Evolutionary conservation across 2,329 filamentous ascomycete species (phyloP).

Genomic region (Allantophomopsis cytisporea): DNA sequence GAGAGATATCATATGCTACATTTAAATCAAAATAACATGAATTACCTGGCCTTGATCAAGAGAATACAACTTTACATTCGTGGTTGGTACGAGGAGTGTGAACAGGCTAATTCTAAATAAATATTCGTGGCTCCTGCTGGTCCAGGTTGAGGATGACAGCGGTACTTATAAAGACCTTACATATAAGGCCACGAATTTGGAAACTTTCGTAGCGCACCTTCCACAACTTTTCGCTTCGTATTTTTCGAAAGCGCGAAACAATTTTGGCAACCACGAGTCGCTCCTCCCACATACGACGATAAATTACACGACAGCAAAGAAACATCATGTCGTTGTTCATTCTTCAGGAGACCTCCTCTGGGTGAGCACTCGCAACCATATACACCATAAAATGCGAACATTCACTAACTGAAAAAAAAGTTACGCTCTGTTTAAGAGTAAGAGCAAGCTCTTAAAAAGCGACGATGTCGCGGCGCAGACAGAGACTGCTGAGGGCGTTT

Average conservation of each 20-base stretch:
- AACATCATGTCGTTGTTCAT: constrained; percentile 56
- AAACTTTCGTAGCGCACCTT: too few relatives aligned
- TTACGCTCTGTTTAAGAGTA: constrained; percentile 96
- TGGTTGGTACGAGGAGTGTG: too few relatives aligned
- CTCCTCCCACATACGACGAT: constrained; percentile 1
- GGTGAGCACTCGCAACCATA: constrained; percentile 27
- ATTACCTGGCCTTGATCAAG: too few relatives aligned
- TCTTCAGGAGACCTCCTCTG: constrained; percentile 83
- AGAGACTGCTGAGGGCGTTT: constrained; percentile 69
- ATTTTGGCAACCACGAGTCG: too few relatives aligned
- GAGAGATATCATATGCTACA: too few relatives aligned
- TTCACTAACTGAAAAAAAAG: constrained; percentile 31
- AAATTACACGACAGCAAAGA: constrained; percentile 1
- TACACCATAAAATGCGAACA: not conserved
- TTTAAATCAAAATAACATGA: too few relatives aligned
- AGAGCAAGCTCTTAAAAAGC: constrained; percentile 91
- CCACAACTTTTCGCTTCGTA: too few relatives aligned
- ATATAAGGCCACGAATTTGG: too few relatives aligned
- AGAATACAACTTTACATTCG: too few relatives aligned
- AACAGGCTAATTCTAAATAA: too few relatives aligned
- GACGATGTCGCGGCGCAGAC: constrained; percentile 66
- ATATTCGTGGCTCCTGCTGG: too few relatives aligned
- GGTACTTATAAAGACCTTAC: not conserved
- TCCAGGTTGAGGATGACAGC: constrained; percentile 2
- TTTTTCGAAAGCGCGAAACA: too few relatives aligned